Evolutionary conservation across 2,329 filamentous ascomycete species (phyloP).

Genomic region (Aspergillus fructus): DNA sequence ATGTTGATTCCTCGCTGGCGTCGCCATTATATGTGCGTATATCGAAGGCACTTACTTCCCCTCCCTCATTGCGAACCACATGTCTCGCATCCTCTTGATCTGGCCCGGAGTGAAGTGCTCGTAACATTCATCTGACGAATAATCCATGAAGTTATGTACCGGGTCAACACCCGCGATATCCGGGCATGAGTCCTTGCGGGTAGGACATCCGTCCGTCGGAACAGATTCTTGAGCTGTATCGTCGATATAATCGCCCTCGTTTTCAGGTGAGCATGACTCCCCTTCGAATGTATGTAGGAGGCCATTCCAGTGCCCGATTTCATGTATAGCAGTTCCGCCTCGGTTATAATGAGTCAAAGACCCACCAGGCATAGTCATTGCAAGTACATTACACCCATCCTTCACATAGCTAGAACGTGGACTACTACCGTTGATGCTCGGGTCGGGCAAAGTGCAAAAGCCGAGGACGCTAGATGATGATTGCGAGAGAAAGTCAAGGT

Average conservation of each 20-base stretch:
- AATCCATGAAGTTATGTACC: conserved; percentile 63
- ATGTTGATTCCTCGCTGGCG: neutral
- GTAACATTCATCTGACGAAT: conserved; percentile 57
- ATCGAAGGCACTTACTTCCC: conserved; percentile 27
- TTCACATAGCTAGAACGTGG: conserved; percentile 43
- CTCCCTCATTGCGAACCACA: conserved; percentile 48
- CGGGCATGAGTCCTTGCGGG: conserved; percentile 52
- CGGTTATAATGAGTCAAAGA: conserved; percentile 49
- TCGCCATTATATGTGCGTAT: conserved; percentile 3
- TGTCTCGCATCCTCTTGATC: conserved; percentile 50
- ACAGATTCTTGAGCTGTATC: conserved; percentile 51
- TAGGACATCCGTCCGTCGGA: conserved; percentile 60
- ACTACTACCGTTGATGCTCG: conserved; percentile 40
- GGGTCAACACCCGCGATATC: conserved; percentile 47
- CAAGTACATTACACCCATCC: conserved; percentile 59
- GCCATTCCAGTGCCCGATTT: conserved; percentile 50
- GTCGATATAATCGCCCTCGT: conserved; percentile 43
- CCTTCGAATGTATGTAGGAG: conserved; percentile 47
- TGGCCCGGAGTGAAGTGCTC: conserved; percentile 52
- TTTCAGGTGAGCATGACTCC: conserved; percentile 32
- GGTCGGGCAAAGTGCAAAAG: conserved; percentile 52
- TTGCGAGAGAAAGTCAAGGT: conserved; percentile 13
- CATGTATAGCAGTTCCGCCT: conserved; percentile 48
- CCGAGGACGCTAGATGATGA: conserved; percentile 47
- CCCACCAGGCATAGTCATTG: conserved; percentile 57